Percentiles rank a stretch among this genome's conserved stretches.
Evolutionary conservation across 2,329 filamentous ascomycete genomes (phyloP).

Genomic region (Colletotrichum gigasporum): DNA sequence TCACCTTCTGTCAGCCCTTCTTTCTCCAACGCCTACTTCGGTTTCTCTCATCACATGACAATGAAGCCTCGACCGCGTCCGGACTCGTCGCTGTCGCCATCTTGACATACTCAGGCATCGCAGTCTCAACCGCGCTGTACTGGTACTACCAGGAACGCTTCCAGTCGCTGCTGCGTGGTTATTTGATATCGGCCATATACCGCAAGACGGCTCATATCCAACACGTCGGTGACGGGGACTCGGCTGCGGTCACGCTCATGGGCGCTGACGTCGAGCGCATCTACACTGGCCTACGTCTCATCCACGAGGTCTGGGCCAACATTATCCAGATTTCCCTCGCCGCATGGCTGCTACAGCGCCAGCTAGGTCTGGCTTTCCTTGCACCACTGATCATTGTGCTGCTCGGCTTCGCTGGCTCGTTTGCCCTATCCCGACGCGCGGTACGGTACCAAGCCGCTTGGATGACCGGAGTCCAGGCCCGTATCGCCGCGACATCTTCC

Average conservation of each 20-base stretch:
- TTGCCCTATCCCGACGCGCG: constrained; percentile 36
- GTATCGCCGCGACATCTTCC: constrained; percentile 33
- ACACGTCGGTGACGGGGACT: constrained; percentile 37
- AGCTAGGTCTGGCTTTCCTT: constrained; percentile 57
- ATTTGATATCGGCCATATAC: constrained; percentile 44
- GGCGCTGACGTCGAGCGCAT: constrained; percentile 57
- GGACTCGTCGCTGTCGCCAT: constrained; percentile 52
- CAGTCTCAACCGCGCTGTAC: constrained; percentile 50
- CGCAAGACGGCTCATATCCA: constrained; percentile 40
- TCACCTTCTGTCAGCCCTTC: constrained; percentile 5
- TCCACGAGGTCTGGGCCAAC: constrained; percentile 54
- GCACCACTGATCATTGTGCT: constrained; percentile 56
- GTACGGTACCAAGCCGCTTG: constrained; percentile 41
- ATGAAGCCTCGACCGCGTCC: constrained; percentile 30
- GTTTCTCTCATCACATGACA: background rate
- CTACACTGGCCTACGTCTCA: constrained; percentile 39
- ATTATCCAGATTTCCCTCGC: constrained; percentile 53
- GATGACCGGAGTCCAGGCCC: constrained; percentile 31
- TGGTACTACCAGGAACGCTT: constrained; percentile 47
- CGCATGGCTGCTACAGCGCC: constrained; percentile 54
- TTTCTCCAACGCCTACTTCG: background rate
- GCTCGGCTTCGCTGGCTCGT: constrained; percentile 30
- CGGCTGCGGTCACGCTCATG: constrained; percentile 56
- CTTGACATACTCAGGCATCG: constrained; percentile 51
- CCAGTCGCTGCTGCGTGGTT: constrained; percentile 42